These are phyloP conservation scores for Trichoderma asperellum DNA, from an alignment of 2,329 filamentous ascomycete species.

Conservation along the genomic window DNA sequence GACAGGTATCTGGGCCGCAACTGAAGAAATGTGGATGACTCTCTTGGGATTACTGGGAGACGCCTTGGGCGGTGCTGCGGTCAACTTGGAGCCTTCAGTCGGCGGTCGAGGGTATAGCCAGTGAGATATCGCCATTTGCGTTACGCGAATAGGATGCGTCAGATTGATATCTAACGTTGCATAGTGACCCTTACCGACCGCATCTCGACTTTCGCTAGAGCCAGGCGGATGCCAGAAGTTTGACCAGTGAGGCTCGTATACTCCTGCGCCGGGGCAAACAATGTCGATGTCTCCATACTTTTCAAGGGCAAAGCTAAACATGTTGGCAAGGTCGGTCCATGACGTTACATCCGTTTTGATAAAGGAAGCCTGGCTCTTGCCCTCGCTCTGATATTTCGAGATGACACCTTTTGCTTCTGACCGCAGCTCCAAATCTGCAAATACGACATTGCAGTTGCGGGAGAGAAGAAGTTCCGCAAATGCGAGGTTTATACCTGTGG, in stretches of 20 bases:
- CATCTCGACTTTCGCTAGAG: constrained; percentile 38
- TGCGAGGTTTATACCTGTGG: constrained; percentile 48
- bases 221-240: constrained; percentile 35
- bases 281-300: constrained; percentile 24
- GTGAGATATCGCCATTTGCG: constrained; percentile 45
- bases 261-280: constrained; percentile 25
- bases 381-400: neutral
- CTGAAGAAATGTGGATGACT: constrained; percentile 26
- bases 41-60: constrained; percentile 24
- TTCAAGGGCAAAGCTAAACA: constrained; percentile 21
- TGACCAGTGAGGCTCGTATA: constrained; percentile 27
- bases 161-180: constrained; percentile 45
- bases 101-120: constrained; percentile 40
- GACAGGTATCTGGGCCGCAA: constrained; percentile 37
- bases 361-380: constrained; percentile 5
- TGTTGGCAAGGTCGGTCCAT: constrained; percentile 22
- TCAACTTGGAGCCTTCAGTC: constrained; percentile 1
- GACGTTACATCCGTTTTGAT: constrained; percentile 25
- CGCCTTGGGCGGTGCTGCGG: constrained; percentile 16
- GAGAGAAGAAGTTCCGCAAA: constrained; percentile 50
- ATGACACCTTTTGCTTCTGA: constrained; percentile 25
- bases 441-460: constrained; percentile 27
- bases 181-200: constrained; percentile 39
- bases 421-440: constrained; percentile 24
- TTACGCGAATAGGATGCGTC: constrained; percentile 43